Conservation (phyloP, 768 basidiomycete species). For the Tricholoma sp. region DNA sequence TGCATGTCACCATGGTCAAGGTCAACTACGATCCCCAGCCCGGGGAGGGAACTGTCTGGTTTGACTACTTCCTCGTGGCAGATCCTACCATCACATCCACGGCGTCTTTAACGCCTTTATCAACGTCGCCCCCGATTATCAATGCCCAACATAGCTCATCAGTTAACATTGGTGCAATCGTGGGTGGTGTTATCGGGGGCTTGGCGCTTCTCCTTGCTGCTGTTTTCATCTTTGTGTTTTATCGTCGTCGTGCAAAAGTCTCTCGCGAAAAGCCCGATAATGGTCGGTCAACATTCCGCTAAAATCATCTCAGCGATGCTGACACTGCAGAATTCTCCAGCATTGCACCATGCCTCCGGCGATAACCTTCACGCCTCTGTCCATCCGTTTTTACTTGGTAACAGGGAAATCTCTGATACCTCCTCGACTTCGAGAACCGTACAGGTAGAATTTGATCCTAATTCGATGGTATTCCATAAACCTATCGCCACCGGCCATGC, state of each 20-base stretch:
- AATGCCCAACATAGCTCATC: conserved; percentile 4
- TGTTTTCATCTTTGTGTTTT: conserved; percentile 15
- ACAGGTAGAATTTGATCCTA: not conserved
- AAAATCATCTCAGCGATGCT: not conserved
- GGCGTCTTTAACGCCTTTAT: conserved; percentile 1
- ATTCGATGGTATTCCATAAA: conserved; percentile 5
- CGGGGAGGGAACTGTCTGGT: conserved; percentile 37
- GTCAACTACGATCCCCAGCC: conserved; percentile 19
- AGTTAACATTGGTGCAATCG: conserved; percentile 18
- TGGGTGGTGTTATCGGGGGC: conserved; percentile 25
- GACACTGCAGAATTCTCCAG: not conserved
- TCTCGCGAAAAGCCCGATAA: not conserved
- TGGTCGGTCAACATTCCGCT: not conserved
- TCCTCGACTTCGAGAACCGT: not conserved
- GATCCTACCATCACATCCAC: conserved; percentile 19
- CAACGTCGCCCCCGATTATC: conserved; percentile 3
- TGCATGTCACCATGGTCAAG: conserved; percentile 30
- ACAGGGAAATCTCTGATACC: not conserved
- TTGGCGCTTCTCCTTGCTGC: conserved; percentile 16
- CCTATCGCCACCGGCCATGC: not conserved
- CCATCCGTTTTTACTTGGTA: conserved; percentile 1
- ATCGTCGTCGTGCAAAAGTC: conserved; percentile 13
- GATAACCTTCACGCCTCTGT: not conserved
- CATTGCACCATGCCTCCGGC: not conserved
- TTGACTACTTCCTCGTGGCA: conserved; percentile 32